Percentiles rank a stretch among this genome's conserved stretches.
phyloP scores from a whole-genome alignment of 2,329 filamentous ascomycete genomes.

The Balansia obtecta region DNA sequence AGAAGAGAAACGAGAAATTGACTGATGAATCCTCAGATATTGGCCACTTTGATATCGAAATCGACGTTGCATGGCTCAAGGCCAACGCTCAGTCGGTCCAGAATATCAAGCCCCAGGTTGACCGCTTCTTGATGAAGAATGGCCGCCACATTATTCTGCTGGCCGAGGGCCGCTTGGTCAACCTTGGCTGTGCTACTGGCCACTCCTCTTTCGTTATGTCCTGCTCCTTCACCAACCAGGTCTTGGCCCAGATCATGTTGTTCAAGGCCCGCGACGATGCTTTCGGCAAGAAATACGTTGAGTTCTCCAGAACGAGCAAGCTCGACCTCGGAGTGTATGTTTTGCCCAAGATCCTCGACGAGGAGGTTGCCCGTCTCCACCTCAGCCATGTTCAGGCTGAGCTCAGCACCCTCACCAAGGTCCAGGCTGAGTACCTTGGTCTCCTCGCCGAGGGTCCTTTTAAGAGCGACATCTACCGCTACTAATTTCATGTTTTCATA shows the following conservation, averaged over 20 bases:
- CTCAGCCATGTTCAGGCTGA: conserved; percentile 88
- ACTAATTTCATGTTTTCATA: conserved; percentile 27
- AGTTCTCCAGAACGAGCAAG: conserved; percentile 88
- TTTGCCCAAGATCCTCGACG: conserved; percentile 95
- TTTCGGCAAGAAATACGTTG: conserved; percentile 88
- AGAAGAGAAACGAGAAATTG: background rate
- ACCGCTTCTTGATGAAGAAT: conserved; percentile 89
- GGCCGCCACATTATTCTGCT: conserved; percentile 97
- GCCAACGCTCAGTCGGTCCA: conserved; percentile 83
- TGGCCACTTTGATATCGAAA: conserved; percentile 99
- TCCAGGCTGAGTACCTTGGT: conserved; percentile 92
- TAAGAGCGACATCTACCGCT: conserved; percentile 73
- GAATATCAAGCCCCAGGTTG: conserved; percentile 99
- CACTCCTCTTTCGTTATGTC: conserved; percentile 99
- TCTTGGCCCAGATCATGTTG: conserved; percentile 96
- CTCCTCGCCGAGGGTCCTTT: conserved; percentile 78
- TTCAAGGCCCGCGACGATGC: conserved; percentile 83
- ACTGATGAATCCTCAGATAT: conserved; percentile 47
- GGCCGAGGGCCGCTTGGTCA: conserved; percentile 96
- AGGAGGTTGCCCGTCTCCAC: conserved; percentile 95
- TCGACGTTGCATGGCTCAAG: conserved; percentile 99
- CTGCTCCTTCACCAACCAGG: conserved; percentile 99
- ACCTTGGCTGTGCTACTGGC: conserved; percentile 96
- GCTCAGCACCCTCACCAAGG: conserved; percentile 71
- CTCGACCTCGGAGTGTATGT: conserved; percentile 78